These are phyloP conservation scores for Beverwykella pulmonaria DNA, from an alignment of 495 filamentous ascomycete genomes.

Conservation along the genomic window DNA sequence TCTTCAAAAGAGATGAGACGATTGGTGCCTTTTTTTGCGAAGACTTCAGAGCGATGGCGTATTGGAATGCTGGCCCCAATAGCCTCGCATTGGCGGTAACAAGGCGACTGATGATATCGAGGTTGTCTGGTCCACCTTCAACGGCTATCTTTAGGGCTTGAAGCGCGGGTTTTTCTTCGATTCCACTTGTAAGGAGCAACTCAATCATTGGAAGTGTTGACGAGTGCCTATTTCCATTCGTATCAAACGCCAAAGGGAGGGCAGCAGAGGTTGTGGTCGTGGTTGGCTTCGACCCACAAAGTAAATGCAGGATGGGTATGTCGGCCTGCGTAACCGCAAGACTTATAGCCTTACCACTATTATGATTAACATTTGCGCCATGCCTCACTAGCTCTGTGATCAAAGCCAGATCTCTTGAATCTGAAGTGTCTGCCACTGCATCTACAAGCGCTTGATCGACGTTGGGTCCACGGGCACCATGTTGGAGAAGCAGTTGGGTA, in stretches of 20 bases:
- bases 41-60: not conserved
- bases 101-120: constrained; percentile 34
- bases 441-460: constrained; percentile 31
- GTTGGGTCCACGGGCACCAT: constrained; percentile 22
- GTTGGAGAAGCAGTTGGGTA: constrained; percentile 16
- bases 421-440: constrained; percentile 17
- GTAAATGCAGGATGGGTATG: constrained; percentile 15
- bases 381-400: constrained; percentile 25
- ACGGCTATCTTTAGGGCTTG: constrained; percentile 21
- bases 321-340: constrained; percentile 26
- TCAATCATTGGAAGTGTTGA: constrained; percentile 22
- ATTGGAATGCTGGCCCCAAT: constrained; percentile 12
- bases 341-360: constrained; percentile 18
- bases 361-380: constrained; percentile 24
- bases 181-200: constrained; percentile 9
- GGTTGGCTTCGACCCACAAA: constrained; percentile 15
- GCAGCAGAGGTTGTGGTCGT: constrained; percentile 9
- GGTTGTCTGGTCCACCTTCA: constrained; percentile 13
- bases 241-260: constrained; percentile 23
- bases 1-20: constrained; percentile 9
- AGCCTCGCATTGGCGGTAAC: constrained; percentile 11
- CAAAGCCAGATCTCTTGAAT: constrained; percentile 23
- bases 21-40: constrained; percentile 11
- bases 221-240: constrained; percentile 2
- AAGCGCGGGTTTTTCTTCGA: not conserved